phyloP scores from a whole-genome alignment of 1,139 yeast species.

The Saccharomyces hybrid region DNA sequence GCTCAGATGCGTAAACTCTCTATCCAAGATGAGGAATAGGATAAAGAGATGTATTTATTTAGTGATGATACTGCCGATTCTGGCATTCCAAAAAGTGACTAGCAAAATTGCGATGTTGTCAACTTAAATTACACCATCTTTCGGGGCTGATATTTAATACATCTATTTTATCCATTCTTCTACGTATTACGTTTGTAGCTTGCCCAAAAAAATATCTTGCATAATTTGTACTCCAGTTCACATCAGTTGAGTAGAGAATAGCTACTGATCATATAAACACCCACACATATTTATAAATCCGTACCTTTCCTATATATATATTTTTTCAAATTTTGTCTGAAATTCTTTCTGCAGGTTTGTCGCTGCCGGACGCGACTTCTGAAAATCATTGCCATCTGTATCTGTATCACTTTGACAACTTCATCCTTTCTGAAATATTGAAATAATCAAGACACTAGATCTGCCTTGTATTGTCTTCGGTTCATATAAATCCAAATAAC shows the following conservation, averaged over 20 bases:
- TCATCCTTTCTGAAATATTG: not conserved
- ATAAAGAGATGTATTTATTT: conserved; percentile 5
- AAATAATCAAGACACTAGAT: not conserved
- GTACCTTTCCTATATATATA: not conserved
- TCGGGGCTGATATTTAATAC: conserved; percentile 31
- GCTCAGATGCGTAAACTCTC: not conserved
- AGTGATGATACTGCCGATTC: conserved; percentile 33
- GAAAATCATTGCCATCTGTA: not conserved
- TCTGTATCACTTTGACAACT: not conserved
- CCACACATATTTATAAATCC: not conserved
- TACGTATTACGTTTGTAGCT: not conserved
- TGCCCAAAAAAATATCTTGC: not conserved
- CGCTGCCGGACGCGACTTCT: not conserved
- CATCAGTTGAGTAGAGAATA: not conserved
- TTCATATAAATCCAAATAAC: not conserved
- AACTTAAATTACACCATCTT: conserved; percentile 34
- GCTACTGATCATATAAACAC: not conserved
- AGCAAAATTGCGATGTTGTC: conserved; percentile 33
- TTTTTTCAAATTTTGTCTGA: not conserved
- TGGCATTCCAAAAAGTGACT: conserved; percentile 31
- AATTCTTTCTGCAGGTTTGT: not conserved
- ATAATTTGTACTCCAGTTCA: not conserved
- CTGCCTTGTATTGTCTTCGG: not conserved
- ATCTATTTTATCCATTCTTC: not conserved
- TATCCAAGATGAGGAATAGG: not conserved